Evolutionary conservation across 1,284 basidiomycete genomes (phyloP).

Genomic region (Blastosporella zonata): DNA sequence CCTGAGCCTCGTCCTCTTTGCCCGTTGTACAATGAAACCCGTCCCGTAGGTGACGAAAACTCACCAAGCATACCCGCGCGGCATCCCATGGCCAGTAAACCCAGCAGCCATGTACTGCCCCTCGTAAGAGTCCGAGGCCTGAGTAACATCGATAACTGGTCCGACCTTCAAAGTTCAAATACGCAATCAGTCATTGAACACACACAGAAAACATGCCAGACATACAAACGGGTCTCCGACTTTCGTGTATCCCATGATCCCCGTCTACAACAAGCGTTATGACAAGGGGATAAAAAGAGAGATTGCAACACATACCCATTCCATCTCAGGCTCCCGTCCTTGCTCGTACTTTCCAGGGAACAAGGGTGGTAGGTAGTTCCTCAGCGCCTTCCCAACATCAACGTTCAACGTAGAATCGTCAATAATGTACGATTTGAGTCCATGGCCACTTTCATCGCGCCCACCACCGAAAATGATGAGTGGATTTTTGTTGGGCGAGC

Average conservation of each 20-base stretch:
- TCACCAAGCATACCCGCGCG: constrained; percentile 70
- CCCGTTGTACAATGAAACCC: too few relatives aligned
- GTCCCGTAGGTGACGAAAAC: constrained; percentile 21
- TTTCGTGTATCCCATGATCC: constrained; percentile 78
- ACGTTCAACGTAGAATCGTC: constrained; percentile 61
- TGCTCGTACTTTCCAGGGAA: constrained; percentile 55
- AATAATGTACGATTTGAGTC: constrained; percentile 50
- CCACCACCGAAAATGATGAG: constrained; percentile 76
- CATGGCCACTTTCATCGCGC: constrained; percentile 42
- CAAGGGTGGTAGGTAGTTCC: constrained; percentile 53
- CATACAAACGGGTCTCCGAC: constrained; percentile 68
- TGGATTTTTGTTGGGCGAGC: constrained; percentile 37
- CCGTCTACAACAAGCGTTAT: constrained; percentile 44
- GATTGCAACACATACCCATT: constrained; percentile 54
- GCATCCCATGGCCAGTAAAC: constrained; percentile 81
- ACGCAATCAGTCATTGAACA: neutral
- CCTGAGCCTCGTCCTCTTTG: too few relatives aligned
- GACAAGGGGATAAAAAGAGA: neutral
- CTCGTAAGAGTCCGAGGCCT: constrained; percentile 24
- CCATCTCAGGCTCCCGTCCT: constrained; percentile 56
- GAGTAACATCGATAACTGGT: constrained; percentile 40
- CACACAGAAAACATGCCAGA: constrained; percentile 11
- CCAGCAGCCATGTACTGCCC: constrained; percentile 78
- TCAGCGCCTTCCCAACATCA: constrained; percentile 46
- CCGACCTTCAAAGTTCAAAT: constrained; percentile 54